These are phyloP conservation scores for Chiua virens DNA, from an alignment of 768 basidiomycete species.

Conservation along the genomic window DNA sequence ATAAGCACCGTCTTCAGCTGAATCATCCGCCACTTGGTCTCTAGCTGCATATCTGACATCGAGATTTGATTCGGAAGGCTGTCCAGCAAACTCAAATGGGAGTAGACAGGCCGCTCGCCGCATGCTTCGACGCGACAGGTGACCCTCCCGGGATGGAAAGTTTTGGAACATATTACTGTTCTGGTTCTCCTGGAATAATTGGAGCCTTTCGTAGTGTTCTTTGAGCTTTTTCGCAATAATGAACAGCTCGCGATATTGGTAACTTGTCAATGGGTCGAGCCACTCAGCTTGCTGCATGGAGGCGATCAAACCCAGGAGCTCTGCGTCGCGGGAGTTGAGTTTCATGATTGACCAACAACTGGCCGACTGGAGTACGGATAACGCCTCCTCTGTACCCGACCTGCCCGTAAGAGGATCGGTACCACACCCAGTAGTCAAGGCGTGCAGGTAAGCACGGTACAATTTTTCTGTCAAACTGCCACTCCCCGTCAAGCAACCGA, in stretches of 20 bases:
- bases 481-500: conserved; percentile 31
- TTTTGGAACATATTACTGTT: not conserved
- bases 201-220: conserved; percentile 19
- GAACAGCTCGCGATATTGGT: conserved; percentile 35
- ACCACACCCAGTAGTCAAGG: conserved; percentile 42
- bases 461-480: conserved; percentile 30
- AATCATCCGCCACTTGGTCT: not conserved
- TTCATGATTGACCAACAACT: conserved; percentile 40
- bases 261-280: conserved; percentile 19
- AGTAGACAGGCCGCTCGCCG: conserved; percentile 13
- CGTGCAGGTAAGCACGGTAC: conserved; percentile 45
- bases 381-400: conserved; percentile 45
- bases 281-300: conserved; percentile 36
- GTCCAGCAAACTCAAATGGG: conserved; percentile 8
- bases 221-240: conserved; percentile 28
- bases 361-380: conserved; percentile 39
- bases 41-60: conserved; percentile 16
- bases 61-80: not conserved
- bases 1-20: conserved; percentile 18
- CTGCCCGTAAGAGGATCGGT: conserved; percentile 45
- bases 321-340: conserved; percentile 27
- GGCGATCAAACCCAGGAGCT: conserved; percentile 34
- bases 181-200: conserved; percentile 5
- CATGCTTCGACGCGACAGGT: conserved; percentile 15
- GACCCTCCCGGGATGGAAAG: conserved; percentile 5